These are phyloP conservation scores for Pleurotus cornucopiae DNA, from an alignment of 768 basidiomycete species.

Conservation along the genomic window DNA sequence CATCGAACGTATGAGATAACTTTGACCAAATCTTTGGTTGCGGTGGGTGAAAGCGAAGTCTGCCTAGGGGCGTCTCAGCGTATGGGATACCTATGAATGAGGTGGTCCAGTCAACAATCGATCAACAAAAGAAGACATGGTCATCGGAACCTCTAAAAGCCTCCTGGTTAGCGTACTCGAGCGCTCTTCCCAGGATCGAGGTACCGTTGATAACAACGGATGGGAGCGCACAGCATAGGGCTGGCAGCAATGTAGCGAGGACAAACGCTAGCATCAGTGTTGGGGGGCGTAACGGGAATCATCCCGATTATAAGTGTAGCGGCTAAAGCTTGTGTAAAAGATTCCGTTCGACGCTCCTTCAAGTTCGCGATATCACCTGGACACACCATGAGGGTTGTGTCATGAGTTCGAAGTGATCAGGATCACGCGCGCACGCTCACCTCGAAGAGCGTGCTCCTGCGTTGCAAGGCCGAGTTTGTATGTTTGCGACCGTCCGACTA, in stretches of 20 bases:
- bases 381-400: no score
- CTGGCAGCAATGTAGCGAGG: neutral
- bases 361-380: no score
- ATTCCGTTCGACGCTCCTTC: no score
- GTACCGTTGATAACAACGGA: neutral
- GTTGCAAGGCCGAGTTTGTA: no score
- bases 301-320: no score
- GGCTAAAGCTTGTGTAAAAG: no score
- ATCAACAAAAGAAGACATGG: neutral
- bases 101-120: neutral
- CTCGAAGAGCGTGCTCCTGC: no score
- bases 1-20: conserved; percentile 17
- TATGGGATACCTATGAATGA: conserved; percentile 25
- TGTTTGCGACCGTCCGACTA: no score
- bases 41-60: conserved; percentile 23
- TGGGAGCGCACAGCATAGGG: neutral
- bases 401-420: no score
- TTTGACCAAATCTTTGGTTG: conserved; percentile 14
- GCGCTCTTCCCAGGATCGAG: neutral
- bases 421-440: no score
- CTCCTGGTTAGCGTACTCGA: conserved; percentile 2
- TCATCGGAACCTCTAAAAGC: neutral
- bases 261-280: neutral
- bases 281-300: no score
- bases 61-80: conserved; percentile 24